These are phyloP conservation scores for Fraxinus greggii DNA, from an alignment of 305 asterid species.

Conservation along the genomic window DNA sequence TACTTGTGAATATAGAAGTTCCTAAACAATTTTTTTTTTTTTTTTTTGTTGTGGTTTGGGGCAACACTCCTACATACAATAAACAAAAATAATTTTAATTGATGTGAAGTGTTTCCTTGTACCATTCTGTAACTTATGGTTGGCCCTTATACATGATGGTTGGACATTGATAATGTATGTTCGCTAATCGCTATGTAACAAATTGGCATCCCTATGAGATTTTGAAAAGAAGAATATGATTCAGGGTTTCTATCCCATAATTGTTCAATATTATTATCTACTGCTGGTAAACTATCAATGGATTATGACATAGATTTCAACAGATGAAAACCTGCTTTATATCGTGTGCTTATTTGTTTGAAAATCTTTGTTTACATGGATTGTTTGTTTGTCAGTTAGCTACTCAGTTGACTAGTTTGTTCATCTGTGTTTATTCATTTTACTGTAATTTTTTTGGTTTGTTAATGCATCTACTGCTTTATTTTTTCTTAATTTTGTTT, in stretches of 20 bases:
- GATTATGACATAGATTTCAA: not conserved
- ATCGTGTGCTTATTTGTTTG: not conserved
- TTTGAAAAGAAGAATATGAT: not conserved
- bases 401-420: not conserved
- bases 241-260: not conserved
- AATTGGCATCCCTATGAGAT: not conserved
- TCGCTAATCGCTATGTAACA: not conserved
- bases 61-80: not conserved
- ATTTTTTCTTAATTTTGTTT: not conserved
- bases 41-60: not conserved
- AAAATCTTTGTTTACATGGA: not conserved
- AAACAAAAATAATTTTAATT: not conserved
- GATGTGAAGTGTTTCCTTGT: not conserved
- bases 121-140: not conserved
- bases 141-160: not conserved
- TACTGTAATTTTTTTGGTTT: not conserved
- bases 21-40: not conserved
- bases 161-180: not conserved
- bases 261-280: not conserved
- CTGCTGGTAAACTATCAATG: not conserved
- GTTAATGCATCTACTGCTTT: not conserved
- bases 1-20: not conserved
- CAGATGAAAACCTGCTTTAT: not conserved
- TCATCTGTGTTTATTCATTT: not conserved
- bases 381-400: not conserved